Conservation (phyloP, 2,329 filamentous ascomycete species). For the Apiospora hydei region DNA sequence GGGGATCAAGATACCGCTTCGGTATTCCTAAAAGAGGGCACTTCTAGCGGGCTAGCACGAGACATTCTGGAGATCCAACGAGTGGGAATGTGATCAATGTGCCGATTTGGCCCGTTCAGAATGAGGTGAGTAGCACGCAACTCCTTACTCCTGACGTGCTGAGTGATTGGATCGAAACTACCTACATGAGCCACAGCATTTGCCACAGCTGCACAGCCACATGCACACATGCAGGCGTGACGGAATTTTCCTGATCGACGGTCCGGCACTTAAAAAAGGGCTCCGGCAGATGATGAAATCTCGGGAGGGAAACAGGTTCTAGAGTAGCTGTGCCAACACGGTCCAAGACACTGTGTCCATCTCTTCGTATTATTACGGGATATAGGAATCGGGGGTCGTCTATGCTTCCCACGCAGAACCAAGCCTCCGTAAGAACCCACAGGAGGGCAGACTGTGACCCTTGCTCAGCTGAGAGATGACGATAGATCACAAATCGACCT, state of each 20-base stretch:
- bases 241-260: slow-evolving; percentile 11
- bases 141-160: too few species aligned
- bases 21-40: background rate
- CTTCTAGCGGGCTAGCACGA: background rate
- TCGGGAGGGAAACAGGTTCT: slow-evolving; percentile 1
- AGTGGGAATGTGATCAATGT: background rate
- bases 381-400: background rate
- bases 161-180: background rate
- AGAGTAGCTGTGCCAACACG: slow-evolving; percentile 18
- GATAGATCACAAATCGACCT: background rate
- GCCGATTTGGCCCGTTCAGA: too few species aligned
- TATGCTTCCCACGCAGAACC: background rate
- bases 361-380: slow-evolving; percentile 12
- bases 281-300: slow-evolving; percentile 12
- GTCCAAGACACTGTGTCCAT: slow-evolving; percentile 11
- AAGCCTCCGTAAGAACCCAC: background rate
- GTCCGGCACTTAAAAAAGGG: background rate
- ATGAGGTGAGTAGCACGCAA: too few species aligned
- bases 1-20: background rate
- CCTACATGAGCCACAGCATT: background rate
- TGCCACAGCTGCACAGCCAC: background rate
- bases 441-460: background rate
- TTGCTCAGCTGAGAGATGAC: slow-evolving; percentile 17
- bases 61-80: background rate
- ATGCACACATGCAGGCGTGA: background rate